Percentiles rank a stretch among this genome's conserved stretches.
phyloP scores from a whole-genome alignment of 1,284 basidiomycete genomes.

The Ganoderma lingzhi region DNA sequence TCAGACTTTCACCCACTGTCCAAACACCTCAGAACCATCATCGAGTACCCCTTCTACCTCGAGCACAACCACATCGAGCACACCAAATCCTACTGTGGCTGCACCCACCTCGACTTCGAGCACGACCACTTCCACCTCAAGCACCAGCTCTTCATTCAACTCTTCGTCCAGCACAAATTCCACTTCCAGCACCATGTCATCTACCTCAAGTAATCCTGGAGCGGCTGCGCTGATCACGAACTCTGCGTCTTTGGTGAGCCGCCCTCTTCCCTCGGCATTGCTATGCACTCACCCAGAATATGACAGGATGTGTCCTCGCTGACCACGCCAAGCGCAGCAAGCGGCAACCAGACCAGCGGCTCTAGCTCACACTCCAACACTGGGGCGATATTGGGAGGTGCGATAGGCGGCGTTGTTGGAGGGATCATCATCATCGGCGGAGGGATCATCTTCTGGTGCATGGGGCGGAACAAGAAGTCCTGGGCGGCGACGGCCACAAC shows the following conservation, averaged over 20 bases:
- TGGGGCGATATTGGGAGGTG: not conserved
- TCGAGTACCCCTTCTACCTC: not conserved
- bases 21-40: constrained; percentile 4
- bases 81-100: not conserved
- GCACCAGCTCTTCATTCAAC: no score
- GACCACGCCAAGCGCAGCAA: not conserved
- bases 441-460: constrained; percentile 16
- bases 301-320: not conserved
- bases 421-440: constrained; percentile 8
- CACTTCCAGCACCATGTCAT: not conserved
- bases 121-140: not conserved
- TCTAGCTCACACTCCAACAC: not conserved
- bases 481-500: constrained; percentile 10
- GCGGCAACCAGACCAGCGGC: not conserved
- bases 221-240: not conserved
- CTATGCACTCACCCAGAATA: not conserved
- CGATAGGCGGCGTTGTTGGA: constrained; percentile 5
- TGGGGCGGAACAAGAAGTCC: not conserved
- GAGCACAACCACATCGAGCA: not conserved
- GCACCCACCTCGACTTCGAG: not conserved
- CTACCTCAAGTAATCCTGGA: not conserved
- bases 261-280: not conserved
- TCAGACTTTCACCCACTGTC: constrained; percentile 31
- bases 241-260: not conserved
- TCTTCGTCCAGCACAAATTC: not conserved